phyloP scores from a whole-genome alignment of 768 basidiomycete genomes.

The Termitomyces sp. region DNA sequence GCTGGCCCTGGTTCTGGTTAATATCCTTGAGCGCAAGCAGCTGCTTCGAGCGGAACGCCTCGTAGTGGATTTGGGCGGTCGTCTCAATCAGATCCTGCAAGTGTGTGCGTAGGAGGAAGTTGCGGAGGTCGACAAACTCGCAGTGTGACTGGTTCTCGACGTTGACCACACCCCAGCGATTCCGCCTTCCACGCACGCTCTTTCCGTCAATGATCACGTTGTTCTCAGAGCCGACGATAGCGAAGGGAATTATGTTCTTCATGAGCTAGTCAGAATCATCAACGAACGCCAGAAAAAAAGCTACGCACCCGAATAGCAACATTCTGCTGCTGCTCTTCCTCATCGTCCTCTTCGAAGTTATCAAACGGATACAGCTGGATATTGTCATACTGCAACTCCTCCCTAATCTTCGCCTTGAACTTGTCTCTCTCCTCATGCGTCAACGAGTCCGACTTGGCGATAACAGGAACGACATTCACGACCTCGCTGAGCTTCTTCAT shows the following conservation, averaged over 20 bases:
- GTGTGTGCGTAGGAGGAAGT: conserved; percentile 95
- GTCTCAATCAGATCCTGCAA: conserved; percentile 98
- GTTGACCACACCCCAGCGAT: conserved; percentile 98
- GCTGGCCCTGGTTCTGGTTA: conserved; percentile 36
- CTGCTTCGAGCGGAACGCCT: conserved; percentile 99
- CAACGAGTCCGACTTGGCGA: conserved; percentile 95
- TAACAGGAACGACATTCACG: conserved; percentile 99
- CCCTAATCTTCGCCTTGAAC: conserved; percentile 97
- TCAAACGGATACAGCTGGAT: conserved; percentile 95
- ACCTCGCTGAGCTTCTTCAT: conserved; percentile 99
- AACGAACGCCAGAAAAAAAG: neutral
- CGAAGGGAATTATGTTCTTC: conserved; percentile 93
- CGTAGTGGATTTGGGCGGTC: conserved; percentile 98
- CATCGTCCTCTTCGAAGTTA: conserved; percentile 89
- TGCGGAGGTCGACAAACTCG: conserved; percentile 96
- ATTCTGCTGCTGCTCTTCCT: conserved; percentile 90
- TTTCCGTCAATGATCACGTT: conserved; percentile 96
- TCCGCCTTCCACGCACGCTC: conserved; percentile 93
- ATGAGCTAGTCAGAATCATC: conserved; percentile 6
- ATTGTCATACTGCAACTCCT: conserved; percentile 86
- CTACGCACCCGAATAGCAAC: conserved; percentile 78
- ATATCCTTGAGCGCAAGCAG: conserved; percentile 93
- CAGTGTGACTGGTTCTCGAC: conserved; percentile 96
- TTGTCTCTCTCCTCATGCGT: conserved; percentile 88
- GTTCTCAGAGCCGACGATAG: conserved; percentile 95